Base-by-base conservation (phyloP, 805 yeast genomes). In the Kurtzmaniella cleridarum region DNA sequence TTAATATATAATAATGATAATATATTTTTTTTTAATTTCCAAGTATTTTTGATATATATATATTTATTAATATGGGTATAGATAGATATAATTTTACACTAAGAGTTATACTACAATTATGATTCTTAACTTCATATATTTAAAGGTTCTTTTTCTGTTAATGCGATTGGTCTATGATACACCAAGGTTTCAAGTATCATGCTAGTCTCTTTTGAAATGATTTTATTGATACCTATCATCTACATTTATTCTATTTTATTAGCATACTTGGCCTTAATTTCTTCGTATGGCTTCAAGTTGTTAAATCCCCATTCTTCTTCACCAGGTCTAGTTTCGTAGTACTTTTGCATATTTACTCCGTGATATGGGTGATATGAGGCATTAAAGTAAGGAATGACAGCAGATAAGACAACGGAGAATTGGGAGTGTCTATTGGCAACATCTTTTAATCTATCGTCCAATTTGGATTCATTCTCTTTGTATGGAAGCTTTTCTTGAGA, bases 351-450 rank as follows among this genome's bases (percentile, higher is more conserved):
- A 53, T 81, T 83, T 42, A 84, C 79, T 18, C 91, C 93, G 60
- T 86, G 95, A 66, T 78, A 81, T 49, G 85, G 88, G 61, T 86
- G 95, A 57, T 78, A 65, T 34, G 79, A 88, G 45, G 84, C 66
- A 64, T 87, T 87, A 70, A 87, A 85, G 87, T 88, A 81, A 17
- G 95, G 95, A 51, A 86, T 59, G 44, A 84, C 55, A 40, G 79
- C 75, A 50, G 81, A 56, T 40, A 71, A 64, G 41, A 77, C 59
- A 53, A 77, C 78, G 6, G 95, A 78, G 55, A 79, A 79, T 49
- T 81, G 83, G 17, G 93, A 81, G 70, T 84, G 83, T 66, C 88
- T 75, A 51, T 84, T 78, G 43, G 95, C 79, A 46, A 83, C 71
- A 49, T 79, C 84, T 60, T 85, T 86, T 52, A 82, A 61, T 69